Base-by-base conservation (phyloP, 768 basidiomycete species). In the Amanita pseudoporphyria region DNA sequence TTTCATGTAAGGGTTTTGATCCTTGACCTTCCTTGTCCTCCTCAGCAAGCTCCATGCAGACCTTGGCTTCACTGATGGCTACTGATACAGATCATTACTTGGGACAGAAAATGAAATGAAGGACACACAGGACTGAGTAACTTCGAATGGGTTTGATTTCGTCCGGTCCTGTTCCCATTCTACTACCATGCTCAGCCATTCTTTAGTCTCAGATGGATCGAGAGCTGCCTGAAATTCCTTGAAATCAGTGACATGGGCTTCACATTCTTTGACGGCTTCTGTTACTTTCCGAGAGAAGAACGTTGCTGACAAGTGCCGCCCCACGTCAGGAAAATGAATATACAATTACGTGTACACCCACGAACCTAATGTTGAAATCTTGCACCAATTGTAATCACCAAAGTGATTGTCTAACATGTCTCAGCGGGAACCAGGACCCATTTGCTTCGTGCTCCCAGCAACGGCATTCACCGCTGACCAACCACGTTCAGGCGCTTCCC, bases 341-440 rank as follows among this genome's bases (percentile, higher is more conserved):
- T n/a, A n/a, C n/a, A n/a, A n/a, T n/a, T n/a, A n/a, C n/a, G n/a
- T n/a, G n/a, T n/a, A n/a, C n/a, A n/a, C n/a, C n/a, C n/a, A n/a
- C n/a, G n/a, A n/a, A n/a, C n/a, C n/a, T n/a, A n/a, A n/a, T n/a
- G n/a, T n/a, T n/a, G n/a, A 35, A 2, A 57, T 42, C 47, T 64
- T 65, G 7, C 48, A 22, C 60, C 59, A 66, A 32, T 66, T 64
- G 24, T 55, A 55, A 22, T 62, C 58, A 13, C 60, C 57, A 28
- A 61, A 57, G 30, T 64, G 56, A 38, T 57, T 57, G 35, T 69
- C 60, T 0, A 67, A 9, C n/a, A n/a, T n/a, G n/a, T n/a, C n/a
- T n/a, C n/a, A n/a, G n/a, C n/a, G n/a, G n/a, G n/a, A n/a, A n/a
- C 64, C 64, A 0, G 62, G 61, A 0, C 62, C 61, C 70, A 71